Evolutionary conservation across 2,329 filamentous ascomycete species (phyloP).

Genomic region (Botrytis medusae): DNA sequence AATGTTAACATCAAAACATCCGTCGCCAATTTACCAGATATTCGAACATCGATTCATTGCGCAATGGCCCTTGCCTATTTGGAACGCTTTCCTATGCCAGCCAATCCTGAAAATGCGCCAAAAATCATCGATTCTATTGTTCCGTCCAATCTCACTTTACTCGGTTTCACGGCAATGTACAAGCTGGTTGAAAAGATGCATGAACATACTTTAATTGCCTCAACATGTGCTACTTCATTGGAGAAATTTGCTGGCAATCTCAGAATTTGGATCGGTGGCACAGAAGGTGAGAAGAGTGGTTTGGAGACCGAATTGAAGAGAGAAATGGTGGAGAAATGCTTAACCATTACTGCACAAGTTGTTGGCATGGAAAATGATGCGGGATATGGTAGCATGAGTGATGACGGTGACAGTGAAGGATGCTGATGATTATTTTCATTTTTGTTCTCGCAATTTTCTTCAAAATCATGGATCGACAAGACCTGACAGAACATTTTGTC

Average conservation of each 20-base stretch:
- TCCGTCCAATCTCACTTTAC: constrained; percentile 46
- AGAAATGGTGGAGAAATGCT: constrained; percentile 55
- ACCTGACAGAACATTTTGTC: neutral
- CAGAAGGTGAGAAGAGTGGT: constrained; percentile 51
- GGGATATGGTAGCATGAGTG: constrained; percentile 59
- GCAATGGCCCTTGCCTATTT: constrained; percentile 62
- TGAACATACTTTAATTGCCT: constrained; percentile 48
- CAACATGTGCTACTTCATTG: constrained; percentile 49
- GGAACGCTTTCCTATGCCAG: constrained; percentile 45
- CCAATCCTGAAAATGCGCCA: constrained; percentile 47
- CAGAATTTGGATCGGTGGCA: constrained; percentile 60
- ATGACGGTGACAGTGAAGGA: constrained; percentile 38
- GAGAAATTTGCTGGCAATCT: constrained; percentile 58
- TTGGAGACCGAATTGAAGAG: constrained; percentile 53
- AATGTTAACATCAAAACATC: constrained; percentile 50
- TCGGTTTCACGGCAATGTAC: constrained; percentile 60
- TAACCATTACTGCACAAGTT: constrained; percentile 55
- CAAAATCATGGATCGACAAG: neutral
- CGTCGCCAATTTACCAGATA: constrained; percentile 50
- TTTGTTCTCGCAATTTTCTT: neutral
- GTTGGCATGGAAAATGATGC: constrained; percentile 62
- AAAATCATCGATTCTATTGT: constrained; percentile 52
- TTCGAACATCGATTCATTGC: constrained; percentile 57
- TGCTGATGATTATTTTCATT: constrained; percentile 29
- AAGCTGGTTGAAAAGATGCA: constrained; percentile 57